Percentiles rank a stretch among this genome's conserved stretches.
phyloP scores from a whole-genome alignment of 495 filamentous ascomycete genomes.

The Polyplosphaeria fusca region DNA sequence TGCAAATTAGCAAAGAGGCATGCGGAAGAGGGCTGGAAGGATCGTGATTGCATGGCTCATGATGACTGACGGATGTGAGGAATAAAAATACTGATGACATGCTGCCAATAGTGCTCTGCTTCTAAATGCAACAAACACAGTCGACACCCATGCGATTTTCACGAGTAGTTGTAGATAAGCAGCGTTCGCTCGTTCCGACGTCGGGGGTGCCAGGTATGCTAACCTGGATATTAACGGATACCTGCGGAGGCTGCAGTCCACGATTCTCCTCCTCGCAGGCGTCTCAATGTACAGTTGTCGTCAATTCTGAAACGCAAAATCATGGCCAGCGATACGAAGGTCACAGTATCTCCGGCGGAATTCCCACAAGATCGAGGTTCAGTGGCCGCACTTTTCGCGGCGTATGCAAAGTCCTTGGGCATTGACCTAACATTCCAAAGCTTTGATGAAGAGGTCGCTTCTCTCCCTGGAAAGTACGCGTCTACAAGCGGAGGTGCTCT shows the following conservation, averaged over 20 bases:
- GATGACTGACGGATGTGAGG: too few relatives aligned
- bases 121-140: too few relatives aligned
- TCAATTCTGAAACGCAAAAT: not conserved
- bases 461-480: constrained; percentile 55
- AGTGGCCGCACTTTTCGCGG: constrained; percentile 47
- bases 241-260: not conserved
- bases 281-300: not conserved
- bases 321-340: not conserved
- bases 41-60: too few relatives aligned
- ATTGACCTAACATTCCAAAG: constrained; percentile 60
- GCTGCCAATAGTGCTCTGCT: too few relatives aligned
- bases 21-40: too few relatives aligned
- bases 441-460: constrained; percentile 52
- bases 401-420: constrained; percentile 51
- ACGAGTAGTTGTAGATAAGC: too few relatives aligned
- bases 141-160: too few relatives aligned
- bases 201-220: not conserved
- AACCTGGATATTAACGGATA: not conserved
- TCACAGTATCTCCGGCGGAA: not conserved
- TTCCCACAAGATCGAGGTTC: constrained; percentile 41
- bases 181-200: too few relatives aligned
- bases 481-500: constrained; percentile 45
- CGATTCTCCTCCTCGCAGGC: not conserved
- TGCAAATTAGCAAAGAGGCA: too few relatives aligned
- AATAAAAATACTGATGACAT: too few relatives aligned